A percentile compares a stretch with the other conserved stretches of the same genome.
Conservation (phyloP, 345 rosid genomes). For the Cardamine occulta region DNA sequence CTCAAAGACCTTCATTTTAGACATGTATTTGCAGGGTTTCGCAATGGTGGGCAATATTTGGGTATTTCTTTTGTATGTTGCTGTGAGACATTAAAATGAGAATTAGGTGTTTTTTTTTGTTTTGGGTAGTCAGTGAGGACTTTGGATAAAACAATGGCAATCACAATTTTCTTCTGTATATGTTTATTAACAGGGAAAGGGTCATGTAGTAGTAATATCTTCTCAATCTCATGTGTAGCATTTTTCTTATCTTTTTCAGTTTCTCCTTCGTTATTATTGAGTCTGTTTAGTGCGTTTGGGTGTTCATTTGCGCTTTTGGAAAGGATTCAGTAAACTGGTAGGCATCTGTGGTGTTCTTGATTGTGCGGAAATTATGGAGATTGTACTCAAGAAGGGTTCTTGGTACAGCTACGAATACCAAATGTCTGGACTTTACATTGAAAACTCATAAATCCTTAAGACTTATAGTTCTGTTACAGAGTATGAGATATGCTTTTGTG, state of each 20-base stretch:
- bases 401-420: conserved; percentile 96
- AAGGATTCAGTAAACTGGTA: conserved; percentile 94
- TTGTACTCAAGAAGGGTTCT: conserved; percentile 84
- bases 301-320: conserved; percentile 38
- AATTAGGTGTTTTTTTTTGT: too few relatives aligned
- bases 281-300: too few relatives aligned
- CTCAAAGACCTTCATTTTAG: conserved; percentile 1
- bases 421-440: conserved; percentile 50
- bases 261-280: neutral
- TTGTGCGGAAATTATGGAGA: conserved; percentile 83
- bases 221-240: conserved; percentile 37
- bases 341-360: conserved; percentile 57
- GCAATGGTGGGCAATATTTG: conserved; percentile 30
- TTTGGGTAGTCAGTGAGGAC: too few relatives aligned
- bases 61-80: too few relatives aligned
- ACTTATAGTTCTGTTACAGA: neutral
- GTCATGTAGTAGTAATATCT: conserved; percentile 24
- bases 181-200: too few relatives aligned
- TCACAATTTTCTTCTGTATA: too few relatives aligned
- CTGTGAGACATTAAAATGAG: too few relatives aligned
- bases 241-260: conserved; percentile 21
- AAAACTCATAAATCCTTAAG: neutral
- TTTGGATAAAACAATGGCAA: too few relatives aligned
- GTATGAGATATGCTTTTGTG: conserved; percentile 13
- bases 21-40: conserved; percentile 58